These are phyloP conservation scores for Colletotrichum shisoi DNA, from an alignment of 2,329 filamentous ascomycete species.

Conservation along the genomic window DNA sequence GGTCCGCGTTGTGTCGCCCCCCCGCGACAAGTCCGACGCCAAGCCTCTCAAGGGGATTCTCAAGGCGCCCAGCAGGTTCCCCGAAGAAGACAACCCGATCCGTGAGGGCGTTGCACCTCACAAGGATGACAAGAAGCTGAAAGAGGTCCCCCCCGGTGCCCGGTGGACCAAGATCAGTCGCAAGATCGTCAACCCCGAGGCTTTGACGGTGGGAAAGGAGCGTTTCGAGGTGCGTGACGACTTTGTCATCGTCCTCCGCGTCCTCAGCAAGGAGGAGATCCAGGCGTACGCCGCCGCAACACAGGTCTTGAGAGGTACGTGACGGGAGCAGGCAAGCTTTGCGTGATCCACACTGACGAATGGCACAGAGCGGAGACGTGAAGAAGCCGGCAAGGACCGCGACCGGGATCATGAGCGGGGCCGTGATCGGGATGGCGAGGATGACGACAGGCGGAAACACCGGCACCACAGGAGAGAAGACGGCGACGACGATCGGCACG, in stretches of 20 bases:
- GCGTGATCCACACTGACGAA: neutral
- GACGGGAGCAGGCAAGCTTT: neutral
- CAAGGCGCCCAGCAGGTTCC: constrained; percentile 85
- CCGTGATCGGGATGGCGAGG: constrained; percentile 45
- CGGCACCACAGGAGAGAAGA: constrained; percentile 47
- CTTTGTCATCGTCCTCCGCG: constrained; percentile 90
- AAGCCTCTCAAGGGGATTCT: constrained; percentile 84
- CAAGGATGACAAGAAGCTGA: constrained; percentile 78
- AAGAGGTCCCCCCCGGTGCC: constrained; percentile 78
- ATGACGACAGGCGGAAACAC: constrained; percentile 41
- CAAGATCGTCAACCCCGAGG: constrained; percentile 86
- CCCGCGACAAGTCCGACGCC: constrained; percentile 67
- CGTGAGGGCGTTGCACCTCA: constrained; percentile 93
- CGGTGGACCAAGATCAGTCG: constrained; percentile 94
- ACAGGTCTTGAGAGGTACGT: constrained; percentile 78
- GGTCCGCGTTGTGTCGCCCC: constrained; percentile 76
- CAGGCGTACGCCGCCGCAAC: constrained; percentile 85
- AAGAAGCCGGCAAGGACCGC: constrained; percentile 47
- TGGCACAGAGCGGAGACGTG: constrained; percentile 47
- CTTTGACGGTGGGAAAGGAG: constrained; percentile 85
- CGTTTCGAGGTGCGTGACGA: constrained; percentile 91
- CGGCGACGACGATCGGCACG: constrained; percentile 50
- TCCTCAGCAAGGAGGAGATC: constrained; percentile 88
- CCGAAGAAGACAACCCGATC: constrained; percentile 82
- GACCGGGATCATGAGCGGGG: constrained; percentile 41